These are phyloP conservation scores for Penicillium sp. DNA, from an alignment of 2,329 filamentous ascomycete genomes.

Conservation along the genomic window DNA sequence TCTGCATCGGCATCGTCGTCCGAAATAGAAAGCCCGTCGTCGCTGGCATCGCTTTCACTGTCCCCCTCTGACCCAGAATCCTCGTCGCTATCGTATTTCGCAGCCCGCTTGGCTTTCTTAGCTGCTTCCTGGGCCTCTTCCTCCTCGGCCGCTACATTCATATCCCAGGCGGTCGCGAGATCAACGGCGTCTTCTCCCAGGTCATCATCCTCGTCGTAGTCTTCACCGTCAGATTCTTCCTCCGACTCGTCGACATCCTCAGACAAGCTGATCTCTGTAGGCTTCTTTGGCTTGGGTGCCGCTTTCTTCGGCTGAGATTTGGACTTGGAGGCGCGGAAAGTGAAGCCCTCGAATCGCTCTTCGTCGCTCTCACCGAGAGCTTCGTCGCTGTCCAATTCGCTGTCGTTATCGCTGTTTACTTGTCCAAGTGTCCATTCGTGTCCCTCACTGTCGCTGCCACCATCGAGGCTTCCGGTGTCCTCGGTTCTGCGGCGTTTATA, in stretches of 20 bases:
- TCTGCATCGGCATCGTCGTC: slow-evolving; percentile 53
- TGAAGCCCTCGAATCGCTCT: slow-evolving; percentile 77
- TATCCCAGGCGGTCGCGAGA: slow-evolving; percentile 61
- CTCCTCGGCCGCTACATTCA: slow-evolving; percentile 47
- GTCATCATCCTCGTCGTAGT: slow-evolving; percentile 53
- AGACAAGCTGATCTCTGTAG: slow-evolving; percentile 49
- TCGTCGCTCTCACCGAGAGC: slow-evolving; percentile 88
- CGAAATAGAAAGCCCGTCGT: slow-evolving; percentile 39
- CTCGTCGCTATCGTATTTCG: slow-evolving; percentile 37
- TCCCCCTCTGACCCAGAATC: slow-evolving; percentile 48
- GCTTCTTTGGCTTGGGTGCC: slow-evolving; percentile 25
- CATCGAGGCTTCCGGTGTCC: slow-evolving; percentile 58
- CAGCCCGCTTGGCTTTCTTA: slow-evolving; percentile 30
- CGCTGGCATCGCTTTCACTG: slow-evolving; percentile 45
- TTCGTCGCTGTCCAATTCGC: slow-evolving; percentile 71
- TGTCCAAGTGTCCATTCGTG: slow-evolving; percentile 80
- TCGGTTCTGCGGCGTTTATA: slow-evolving; percentile 48
- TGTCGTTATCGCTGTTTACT: slow-evolving; percentile 66
- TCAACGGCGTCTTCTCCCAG: slow-evolving; percentile 64
- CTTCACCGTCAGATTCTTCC: slow-evolving; percentile 28
- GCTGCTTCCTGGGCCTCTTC: slow-evolving; percentile 38
- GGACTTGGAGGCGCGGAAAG: slow-evolving; percentile 55
- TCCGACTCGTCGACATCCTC: slow-evolving; percentile 52
- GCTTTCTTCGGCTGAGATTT: slow-evolving; percentile 36
- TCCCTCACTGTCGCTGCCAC: slow-evolving; percentile 80